These are phyloP conservation scores for Quercus phellos DNA, from an alignment of 331 rosid genomes.

Conservation along the genomic window DNA sequence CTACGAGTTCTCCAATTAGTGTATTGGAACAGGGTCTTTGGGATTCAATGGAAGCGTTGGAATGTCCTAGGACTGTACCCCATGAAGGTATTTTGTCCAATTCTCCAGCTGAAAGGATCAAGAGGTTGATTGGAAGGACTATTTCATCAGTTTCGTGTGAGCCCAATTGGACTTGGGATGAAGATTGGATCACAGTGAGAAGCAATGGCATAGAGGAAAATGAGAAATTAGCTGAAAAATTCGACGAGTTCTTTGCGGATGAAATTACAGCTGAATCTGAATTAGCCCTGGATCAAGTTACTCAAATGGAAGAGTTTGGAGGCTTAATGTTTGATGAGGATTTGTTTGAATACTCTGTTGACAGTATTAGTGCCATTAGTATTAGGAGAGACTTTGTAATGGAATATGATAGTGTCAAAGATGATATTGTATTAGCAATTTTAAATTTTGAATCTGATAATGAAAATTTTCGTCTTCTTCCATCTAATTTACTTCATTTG, in stretches of 20 bases:
- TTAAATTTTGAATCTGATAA: slow-evolving; percentile 1
- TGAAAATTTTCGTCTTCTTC: neutral
- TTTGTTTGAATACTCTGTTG: neutral
- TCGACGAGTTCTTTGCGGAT: neutral
- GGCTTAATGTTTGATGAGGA: slow-evolving; percentile 11
- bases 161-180: slow-evolving; percentile 32
- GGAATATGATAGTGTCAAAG: slow-evolving; percentile 1
- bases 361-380: neutral
- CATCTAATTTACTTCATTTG: neutral
- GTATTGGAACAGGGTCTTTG: slow-evolving; percentile 45
- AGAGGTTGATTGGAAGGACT: slow-evolving; percentile 18
- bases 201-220: slow-evolving; percentile 13
- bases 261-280: neutral
- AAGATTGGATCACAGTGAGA: slow-evolving; percentile 44
- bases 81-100: slow-evolving; percentile 8
- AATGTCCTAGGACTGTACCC: slow-evolving; percentile 11
- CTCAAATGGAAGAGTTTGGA: neutral
- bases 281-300: neutral
- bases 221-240: neutral
- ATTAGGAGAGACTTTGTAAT: slow-evolving; percentile 2
- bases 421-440: slow-evolving; percentile 7
- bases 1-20: slow-evolving; percentile 37
- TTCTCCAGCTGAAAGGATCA: slow-evolving; percentile 36
- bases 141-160: neutral
- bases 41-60: slow-evolving; percentile 33